Evolutionary conservation across 345 rosid genomes (phyloP).

Genomic region (Odontarrhena argentea): DNA sequence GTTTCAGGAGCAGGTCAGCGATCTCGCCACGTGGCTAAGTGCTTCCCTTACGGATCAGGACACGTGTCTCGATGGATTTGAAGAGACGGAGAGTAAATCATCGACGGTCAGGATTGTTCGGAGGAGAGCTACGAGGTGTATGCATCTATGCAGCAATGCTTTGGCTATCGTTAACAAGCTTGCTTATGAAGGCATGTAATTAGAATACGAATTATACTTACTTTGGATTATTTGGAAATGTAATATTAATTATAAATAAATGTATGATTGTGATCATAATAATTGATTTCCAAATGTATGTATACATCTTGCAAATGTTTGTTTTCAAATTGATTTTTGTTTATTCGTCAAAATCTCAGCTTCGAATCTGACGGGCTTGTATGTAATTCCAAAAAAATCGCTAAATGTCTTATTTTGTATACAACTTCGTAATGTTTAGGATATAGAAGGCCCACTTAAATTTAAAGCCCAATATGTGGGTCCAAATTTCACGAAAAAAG

Average conservation of each 20-base stretch:
- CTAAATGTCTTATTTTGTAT: too few relatives aligned
- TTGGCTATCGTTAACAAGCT: constrained; percentile 77
- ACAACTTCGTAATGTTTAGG: not conserved
- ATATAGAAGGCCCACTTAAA: too few relatives aligned
- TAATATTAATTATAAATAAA: not conserved
- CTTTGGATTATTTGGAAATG: too few relatives aligned
- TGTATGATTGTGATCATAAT: not conserved
- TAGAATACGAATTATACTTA: not conserved
- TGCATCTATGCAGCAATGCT: constrained; percentile 77
- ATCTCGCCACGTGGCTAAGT: constrained; percentile 72
- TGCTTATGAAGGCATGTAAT: constrained; percentile 51
- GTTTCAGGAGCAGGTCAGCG: constrained; percentile 59
- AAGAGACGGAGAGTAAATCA: constrained; percentile 36
- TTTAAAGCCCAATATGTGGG: not conserved
- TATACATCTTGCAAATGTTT: not conserved
- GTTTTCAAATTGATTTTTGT: not conserved
- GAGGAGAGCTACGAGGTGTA: constrained; percentile 47
- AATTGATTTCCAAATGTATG: not conserved
- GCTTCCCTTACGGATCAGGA: constrained; percentile 65
- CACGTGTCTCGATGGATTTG: constrained; percentile 82
- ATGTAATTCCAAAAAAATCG: too few relatives aligned
- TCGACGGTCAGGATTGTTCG: constrained; percentile 42
- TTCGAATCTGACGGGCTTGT: not conserved
- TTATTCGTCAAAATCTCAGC: not conserved
- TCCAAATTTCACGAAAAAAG: not conserved